Evolutionary conservation across 2,329 filamentous ascomycete species (phyloP).

Genomic region (Penicillium sp.): DNA sequence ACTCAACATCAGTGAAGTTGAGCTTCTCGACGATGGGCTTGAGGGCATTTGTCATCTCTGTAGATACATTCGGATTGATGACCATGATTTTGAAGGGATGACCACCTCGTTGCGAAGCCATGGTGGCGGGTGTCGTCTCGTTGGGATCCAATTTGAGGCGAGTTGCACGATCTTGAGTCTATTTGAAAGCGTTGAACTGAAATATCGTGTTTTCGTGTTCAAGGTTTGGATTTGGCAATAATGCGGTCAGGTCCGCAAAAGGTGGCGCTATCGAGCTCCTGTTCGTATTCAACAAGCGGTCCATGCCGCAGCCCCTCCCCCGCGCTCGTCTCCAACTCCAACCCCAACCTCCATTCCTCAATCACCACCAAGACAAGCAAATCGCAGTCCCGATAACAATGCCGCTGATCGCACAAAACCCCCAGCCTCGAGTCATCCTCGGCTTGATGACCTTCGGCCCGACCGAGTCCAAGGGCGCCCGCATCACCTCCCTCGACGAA

Average conservation of each 20-base stretch:
- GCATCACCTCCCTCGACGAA: slow-evolving; percentile 70
- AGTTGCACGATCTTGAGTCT: neutral
- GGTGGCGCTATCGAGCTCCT: slow-evolving; percentile 4
- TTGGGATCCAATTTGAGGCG: neutral
- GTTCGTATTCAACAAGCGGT: slow-evolving; percentile 21
- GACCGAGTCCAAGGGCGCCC: slow-evolving; percentile 62
- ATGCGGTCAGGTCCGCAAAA: slow-evolving; percentile 14
- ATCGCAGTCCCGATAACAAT: slow-evolving; percentile 20
- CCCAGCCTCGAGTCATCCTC: slow-evolving; percentile 72
- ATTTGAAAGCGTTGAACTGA: neutral
- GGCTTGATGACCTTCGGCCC: slow-evolving; percentile 85
- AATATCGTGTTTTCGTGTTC: neutral
- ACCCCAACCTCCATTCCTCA: neutral
- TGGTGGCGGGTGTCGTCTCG: slow-evolving; percentile 4
- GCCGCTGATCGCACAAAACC: slow-evolving; percentile 42
- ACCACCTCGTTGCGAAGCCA: slow-evolving; percentile 19
- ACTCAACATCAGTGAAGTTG: slow-evolving; percentile 38
- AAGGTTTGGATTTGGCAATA: neutral
- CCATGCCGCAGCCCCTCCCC: slow-evolving; percentile 23
- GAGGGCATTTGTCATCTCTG: slow-evolving; percentile 47
- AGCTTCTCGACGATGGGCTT: slow-evolving; percentile 43
- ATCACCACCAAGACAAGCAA: neutral
- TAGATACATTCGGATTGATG: slow-evolving; percentile 51
- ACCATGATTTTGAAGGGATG: slow-evolving; percentile 39
- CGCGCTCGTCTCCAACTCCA: slow-evolving; percentile 3